A percentile compares a stretch with the other conserved stretches of the same genome.
Evolutionary conservation across 768 basidiomycete species (phyloP).

Genomic region (Suillus occidentalis): DNA sequence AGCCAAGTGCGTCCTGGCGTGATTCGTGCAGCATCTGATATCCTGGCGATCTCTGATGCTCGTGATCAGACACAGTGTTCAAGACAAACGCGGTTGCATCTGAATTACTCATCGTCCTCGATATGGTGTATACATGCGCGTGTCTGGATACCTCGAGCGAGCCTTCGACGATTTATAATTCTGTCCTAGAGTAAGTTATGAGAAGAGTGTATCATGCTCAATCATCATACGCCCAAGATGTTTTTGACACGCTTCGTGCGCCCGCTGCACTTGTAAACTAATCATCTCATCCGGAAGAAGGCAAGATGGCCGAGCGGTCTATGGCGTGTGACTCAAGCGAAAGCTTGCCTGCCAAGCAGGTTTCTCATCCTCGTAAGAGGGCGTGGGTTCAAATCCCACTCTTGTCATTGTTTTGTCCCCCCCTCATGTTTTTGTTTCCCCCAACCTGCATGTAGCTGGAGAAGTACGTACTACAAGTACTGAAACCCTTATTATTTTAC

Average conservation of each 20-base stretch:
- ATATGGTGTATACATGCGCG: background rate
- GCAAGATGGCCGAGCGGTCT: slow-evolving; percentile 65
- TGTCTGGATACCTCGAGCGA: background rate
- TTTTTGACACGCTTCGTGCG: background rate
- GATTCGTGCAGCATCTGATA: background rate
- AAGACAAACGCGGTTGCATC: background rate
- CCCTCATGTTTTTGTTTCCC: no score
- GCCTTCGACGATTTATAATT: background rate
- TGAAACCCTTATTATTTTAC: no score
- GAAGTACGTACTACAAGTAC: no score
- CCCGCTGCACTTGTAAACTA: background rate
- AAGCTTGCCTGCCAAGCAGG: slow-evolving; percentile 17
- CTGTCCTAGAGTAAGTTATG: background rate
- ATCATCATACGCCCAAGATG: no score
- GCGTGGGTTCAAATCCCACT: slow-evolving; percentile 27
- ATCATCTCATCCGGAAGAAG: background rate
- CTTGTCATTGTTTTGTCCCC: slow-evolving; percentile 17
- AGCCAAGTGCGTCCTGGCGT: background rate
- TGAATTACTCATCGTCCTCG: background rate
- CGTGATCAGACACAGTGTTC: background rate
- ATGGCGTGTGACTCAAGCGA: slow-evolving; percentile 63
- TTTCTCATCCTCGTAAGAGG: slow-evolving; percentile 22
- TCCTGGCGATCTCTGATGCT: background rate
- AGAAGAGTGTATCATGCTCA: background rate
- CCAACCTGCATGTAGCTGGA: background rate